Evolutionary conservation across 75 land plant genomes (phyloP).

Genomic region (Pseudotsuga menziesii): DNA sequence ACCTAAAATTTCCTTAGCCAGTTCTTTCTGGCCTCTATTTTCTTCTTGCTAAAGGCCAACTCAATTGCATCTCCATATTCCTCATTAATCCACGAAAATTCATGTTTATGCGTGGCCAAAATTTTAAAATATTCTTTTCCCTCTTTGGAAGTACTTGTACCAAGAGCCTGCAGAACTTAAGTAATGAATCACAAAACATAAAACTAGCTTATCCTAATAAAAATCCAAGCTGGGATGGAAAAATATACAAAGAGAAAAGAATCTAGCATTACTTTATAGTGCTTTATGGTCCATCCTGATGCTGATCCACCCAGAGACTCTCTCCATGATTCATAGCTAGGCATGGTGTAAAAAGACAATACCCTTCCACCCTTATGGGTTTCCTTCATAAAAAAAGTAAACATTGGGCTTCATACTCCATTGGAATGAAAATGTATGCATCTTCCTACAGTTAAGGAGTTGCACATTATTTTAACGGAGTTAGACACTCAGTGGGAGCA

Average conservation of each 20-base stretch:
- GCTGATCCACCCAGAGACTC: slow-evolving; percentile 61
- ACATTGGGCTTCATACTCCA: not conserved
- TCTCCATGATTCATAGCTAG: slow-evolving; percentile 89
- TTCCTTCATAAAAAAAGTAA: not conserved
- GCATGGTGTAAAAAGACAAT: slow-evolving; percentile 82
- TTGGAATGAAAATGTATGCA: not conserved
- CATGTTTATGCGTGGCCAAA: slow-evolving; percentile 17
- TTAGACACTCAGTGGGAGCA: too few species aligned
- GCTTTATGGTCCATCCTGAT: slow-evolving; percentile 83
- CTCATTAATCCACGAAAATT: slow-evolving; percentile 10
- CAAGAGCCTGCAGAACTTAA: slow-evolving; percentile 62
- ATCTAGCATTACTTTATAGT: slow-evolving; percentile 61
- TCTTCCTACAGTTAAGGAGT: too few species aligned
- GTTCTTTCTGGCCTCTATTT: too few species aligned
- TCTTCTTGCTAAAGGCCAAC: slow-evolving; percentile 14
- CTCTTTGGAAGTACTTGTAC: slow-evolving; percentile 86
- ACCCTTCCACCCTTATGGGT: slow-evolving; percentile 13
- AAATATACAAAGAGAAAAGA: not conserved
- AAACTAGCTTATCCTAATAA: not conserved
- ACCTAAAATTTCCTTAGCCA: too few species aligned
- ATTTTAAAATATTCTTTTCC: slow-evolving; percentile 87
- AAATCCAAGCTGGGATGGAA: not conserved
- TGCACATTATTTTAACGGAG: too few species aligned
- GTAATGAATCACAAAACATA: not conserved
- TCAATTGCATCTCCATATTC: slow-evolving; percentile 16